Percentiles rank a stretch among this genome's conserved stretches.
These are phyloP conservation scores for Malassezia vespertilionis DNA, from an alignment of 1,284 basidiomycete species.

Conservation along the genomic window DNA sequence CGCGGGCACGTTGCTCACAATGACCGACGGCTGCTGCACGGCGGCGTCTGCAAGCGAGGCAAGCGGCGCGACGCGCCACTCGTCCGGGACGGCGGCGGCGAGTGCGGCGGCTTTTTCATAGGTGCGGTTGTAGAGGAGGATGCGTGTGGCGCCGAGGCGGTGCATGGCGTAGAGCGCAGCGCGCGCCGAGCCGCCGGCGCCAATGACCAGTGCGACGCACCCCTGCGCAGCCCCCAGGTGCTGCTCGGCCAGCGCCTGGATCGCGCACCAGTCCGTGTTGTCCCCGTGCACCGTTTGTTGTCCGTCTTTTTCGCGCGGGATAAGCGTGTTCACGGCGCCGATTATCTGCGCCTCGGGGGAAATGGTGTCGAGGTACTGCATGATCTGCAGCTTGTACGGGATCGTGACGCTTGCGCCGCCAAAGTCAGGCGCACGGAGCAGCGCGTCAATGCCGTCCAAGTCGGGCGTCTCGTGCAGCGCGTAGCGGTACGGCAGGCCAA, in stretches of 20 bases:
- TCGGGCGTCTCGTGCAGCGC: slow-evolving; percentile 61
- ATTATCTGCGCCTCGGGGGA: slow-evolving; percentile 37
- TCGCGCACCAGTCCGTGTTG: slow-evolving; percentile 46
- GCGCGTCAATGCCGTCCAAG: slow-evolving; percentile 59
- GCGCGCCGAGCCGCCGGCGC: slow-evolving; percentile 43
- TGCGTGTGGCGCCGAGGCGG: slow-evolving; percentile 29
- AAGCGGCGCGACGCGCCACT: slow-evolving; percentile 37
- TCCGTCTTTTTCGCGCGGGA: slow-evolving; percentile 22
- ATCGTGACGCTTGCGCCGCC: slow-evolving; percentile 85
- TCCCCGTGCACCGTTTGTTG: slow-evolving; percentile 27
- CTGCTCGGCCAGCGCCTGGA: slow-evolving; percentile 21
- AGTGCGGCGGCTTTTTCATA: slow-evolving; percentile 31
- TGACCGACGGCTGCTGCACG: slow-evolving; percentile 17
- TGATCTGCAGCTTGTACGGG: slow-evolving; percentile 39
- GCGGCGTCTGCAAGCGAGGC: slow-evolving; percentile 20
- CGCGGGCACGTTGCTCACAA: slow-evolving; percentile 43
- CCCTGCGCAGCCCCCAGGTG: slow-evolving; percentile 1
- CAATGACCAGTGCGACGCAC: slow-evolving; percentile 37
- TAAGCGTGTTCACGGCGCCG: slow-evolving; percentile 45
- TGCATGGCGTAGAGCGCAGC: slow-evolving; percentile 44
- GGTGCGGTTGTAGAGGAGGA: slow-evolving; percentile 45
- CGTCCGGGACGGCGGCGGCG: slow-evolving; percentile 24
- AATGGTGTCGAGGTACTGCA: slow-evolving; percentile 32
- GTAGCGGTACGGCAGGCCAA: slow-evolving; percentile 61
- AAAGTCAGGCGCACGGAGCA: slow-evolving; percentile 62